Percentiles rank a stretch among this genome's conserved stretches.
Evolutionary conservation across 257 asterid species (phyloP).

Genomic region (Solanum bukasovii): DNA sequence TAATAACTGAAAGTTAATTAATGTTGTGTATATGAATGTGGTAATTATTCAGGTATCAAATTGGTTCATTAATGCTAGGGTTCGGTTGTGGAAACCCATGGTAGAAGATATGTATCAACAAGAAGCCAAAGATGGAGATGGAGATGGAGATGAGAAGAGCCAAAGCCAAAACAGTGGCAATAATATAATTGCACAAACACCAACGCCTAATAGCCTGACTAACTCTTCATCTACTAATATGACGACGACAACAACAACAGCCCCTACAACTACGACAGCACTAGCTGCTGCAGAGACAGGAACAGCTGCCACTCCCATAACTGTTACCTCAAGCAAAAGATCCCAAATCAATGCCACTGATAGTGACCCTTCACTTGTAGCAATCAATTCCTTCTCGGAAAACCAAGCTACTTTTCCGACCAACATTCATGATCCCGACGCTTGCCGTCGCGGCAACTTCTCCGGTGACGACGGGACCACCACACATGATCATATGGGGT

Average conservation of each 20-base stretch:
- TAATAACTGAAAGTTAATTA: too few relatives aligned
- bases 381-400: slow-evolving; percentile 49
- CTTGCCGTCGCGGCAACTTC: slow-evolving; percentile 8
- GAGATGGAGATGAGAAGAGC: slow-evolving; percentile 31
- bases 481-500: slow-evolving; percentile 19
- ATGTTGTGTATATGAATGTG: not conserved
- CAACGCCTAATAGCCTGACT: slow-evolving; percentile 18
- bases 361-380: slow-evolving; percentile 47
- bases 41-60: slow-evolving; percentile 69
- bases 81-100: slow-evolving; percentile 99
- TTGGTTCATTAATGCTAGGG: slow-evolving; percentile 99
- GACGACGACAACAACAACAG: slow-evolving; percentile 5
- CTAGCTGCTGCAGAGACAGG: not conserved
- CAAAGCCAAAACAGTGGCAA: slow-evolving; percentile 4
- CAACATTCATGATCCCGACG: slow-evolving; percentile 18
- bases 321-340: slow-evolving; percentile 25
- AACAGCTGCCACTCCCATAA: slow-evolving; percentile 11
- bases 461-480: not conserved
- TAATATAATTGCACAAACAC: slow-evolving; percentile 51
- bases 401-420: slow-evolving; percentile 18
- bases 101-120: slow-evolving; percentile 98
- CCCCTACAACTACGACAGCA: not conserved
- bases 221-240: slow-evolving; percentile 2
- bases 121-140: slow-evolving; percentile 77
- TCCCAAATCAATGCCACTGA: slow-evolving; percentile 41